Base-by-base conservation (phyloP, 257 asterid species). In the Solanum okadae region DNA sequence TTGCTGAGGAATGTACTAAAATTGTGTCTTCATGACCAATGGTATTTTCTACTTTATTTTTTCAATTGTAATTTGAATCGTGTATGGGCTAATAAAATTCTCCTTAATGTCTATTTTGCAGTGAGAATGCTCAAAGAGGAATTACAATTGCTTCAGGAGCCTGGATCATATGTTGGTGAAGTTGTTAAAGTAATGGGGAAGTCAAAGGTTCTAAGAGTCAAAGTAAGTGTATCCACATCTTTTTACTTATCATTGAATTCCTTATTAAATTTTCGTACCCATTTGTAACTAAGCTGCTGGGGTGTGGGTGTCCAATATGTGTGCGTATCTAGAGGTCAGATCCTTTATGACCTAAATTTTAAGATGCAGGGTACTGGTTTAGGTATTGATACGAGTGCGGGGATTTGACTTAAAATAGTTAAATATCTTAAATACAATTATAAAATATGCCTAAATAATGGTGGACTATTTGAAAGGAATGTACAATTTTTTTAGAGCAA, bases 161-260 rank as follows among this genome's bases (percentile, higher is more conserved):
- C 99, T 82, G 99, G 98, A 83, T 97, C 98, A 23, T 95, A 94
- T 91, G 99, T 97, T 40, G 98, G 98, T 8, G 98, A 96, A 94
- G 98, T 96, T 92, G 98, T 96, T 87, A 96, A 96, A 92, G 98
- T 96, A 34, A 95, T 96, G 99, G 99, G 98, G 87, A 95, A 96
- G 89, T 95, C 98, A 11, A 95, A 96, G 93, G 98, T 96, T 87
- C 93, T 96, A n/a, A n/a, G n/a, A 71, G 99, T 96, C 44, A 96
- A 96, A 94, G 99, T 95, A 34, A 88, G 97, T 90, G 65, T 18
- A 25, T 18, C 76, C 34, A 67, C 46, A 35, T n/a, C 25, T 85
- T 65, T 9, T 85, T n/a, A 37, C 13, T 67, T 4, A 9, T 34
- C 82, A 34, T 33, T 37, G 44, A 35, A 35, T 75, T 75, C 15